A percentile compares a stretch with the other conserved stretches of the same genome.
phyloP scores from a whole-genome alignment of 2,329 filamentous ascomycete genomes.

The Parascedosporium putredinis region DNA sequence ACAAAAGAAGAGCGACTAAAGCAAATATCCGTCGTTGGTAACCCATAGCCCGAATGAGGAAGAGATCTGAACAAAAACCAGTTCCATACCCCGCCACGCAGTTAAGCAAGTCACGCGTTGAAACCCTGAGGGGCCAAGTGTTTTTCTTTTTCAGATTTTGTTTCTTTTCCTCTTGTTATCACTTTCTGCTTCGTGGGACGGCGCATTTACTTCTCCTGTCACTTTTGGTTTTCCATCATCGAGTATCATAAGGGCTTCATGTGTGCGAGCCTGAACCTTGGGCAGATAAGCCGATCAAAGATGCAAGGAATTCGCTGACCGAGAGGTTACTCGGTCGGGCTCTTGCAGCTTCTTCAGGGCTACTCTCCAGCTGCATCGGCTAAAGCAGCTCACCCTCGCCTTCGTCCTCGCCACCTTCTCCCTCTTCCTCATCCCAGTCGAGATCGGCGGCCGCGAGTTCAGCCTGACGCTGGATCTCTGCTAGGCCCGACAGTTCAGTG shows the following conservation, averaged over 20 bases:
- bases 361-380: not conserved
- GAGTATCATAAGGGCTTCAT: no score
- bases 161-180: no score
- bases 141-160: no score
- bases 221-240: no score
- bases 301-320: no score
- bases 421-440: conserved; percentile 51
- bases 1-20: not conserved
- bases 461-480: conserved; percentile 56
- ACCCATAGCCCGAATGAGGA: not conserved
- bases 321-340: no score
- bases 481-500: conserved; percentile 62
- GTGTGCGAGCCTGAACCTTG: no score
- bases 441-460: conserved; percentile 41
- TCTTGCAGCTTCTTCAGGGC: not conserved
- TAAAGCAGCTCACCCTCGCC: conserved; percentile 45
- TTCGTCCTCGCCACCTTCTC: conserved; percentile 28
- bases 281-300: no score
- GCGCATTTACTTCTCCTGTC: no score
- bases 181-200: no score
- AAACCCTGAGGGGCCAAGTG: no score
- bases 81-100: not conserved
- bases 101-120: no score
- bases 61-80: not conserved
- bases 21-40: not conserved